A percentile compares a stretch with the other conserved stretches of the same genome.
These are phyloP conservation scores for Tricholoma bakamatsutake DNA, from an alignment of 768 basidiomycete genomes.

Conservation along the genomic window DNA sequence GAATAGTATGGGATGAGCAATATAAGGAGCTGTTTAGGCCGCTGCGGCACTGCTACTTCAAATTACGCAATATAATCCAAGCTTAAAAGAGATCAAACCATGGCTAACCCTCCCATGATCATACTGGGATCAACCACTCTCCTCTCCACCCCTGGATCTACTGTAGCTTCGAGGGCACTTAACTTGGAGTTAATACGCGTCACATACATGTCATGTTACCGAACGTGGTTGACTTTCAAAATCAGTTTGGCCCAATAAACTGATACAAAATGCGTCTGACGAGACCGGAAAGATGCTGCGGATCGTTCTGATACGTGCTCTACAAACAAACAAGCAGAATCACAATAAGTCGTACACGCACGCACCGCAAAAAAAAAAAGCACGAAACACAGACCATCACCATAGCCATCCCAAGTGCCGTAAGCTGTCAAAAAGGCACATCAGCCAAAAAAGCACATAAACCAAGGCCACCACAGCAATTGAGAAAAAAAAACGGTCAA, in stretches of 20 bases:
- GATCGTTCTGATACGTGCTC: constrained; percentile 82
- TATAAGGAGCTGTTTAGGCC: too few relatives aligned
- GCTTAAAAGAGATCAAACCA: too few relatives aligned
- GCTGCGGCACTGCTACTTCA: too few relatives aligned
- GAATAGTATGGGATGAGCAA: too few relatives aligned
- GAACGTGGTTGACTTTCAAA: neutral
- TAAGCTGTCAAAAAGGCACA: constrained; percentile 42
- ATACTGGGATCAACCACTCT: too few relatives aligned
- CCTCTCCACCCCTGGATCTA: too few relatives aligned
- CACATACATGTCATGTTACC: neutral
- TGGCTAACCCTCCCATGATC: too few relatives aligned
- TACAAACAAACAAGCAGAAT: constrained; percentile 21
- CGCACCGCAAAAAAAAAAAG: neutral
- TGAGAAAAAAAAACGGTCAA: constrained; percentile 7
- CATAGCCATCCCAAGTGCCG: constrained; percentile 84
- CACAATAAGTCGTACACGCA: neutral
- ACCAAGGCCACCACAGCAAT: neutral
- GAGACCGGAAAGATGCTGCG: constrained; percentile 75
- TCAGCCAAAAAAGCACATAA: constrained; percentile 11
- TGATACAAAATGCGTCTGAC: constrained; percentile 82
- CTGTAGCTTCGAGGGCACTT: too few relatives aligned
- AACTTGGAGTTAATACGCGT: too few relatives aligned
- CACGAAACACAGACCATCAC: constrained; percentile 58
- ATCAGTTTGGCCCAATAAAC: constrained; percentile 80
- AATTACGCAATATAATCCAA: too few relatives aligned